phyloP scores from a whole-genome alignment of 306 rosid genomes.

The Vachellia collinsii region DNA sequence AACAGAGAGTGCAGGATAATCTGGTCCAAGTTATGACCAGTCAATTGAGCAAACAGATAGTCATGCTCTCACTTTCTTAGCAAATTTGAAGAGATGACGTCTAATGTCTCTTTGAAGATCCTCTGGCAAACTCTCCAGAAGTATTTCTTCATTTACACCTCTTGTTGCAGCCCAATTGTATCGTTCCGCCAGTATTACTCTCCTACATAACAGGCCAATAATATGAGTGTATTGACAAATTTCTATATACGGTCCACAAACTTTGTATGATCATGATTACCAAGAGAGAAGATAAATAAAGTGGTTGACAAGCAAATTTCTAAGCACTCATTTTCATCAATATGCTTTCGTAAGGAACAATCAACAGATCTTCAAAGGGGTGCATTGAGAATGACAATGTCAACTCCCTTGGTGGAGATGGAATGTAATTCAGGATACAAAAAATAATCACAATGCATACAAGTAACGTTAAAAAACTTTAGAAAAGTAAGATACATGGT shows the following conservation, averaged over 20 bases:
- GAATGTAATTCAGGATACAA: constrained; percentile 5
- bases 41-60: constrained; percentile 5
- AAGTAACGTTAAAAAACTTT: background rate
- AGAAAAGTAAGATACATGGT: background rate
- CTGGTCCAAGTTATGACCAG: constrained; percentile 20
- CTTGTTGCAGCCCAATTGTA: constrained; percentile 90
- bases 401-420: background rate
- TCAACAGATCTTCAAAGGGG: background rate
- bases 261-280: background rate
- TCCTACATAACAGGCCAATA: constrained; percentile 54
- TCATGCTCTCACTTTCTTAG: constrained; percentile 55
- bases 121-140: constrained; percentile 79
- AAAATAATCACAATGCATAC: background rate
- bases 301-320: background rate
- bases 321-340: background rate
- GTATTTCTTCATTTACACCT: constrained; percentile 87
- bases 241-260: background rate
- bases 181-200: constrained; percentile 75
- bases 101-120: constrained; percentile 82
- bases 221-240: background rate
- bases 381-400: background rate
- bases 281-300: background rate
- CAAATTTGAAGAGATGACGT: constrained; percentile 72
- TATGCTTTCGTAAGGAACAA: background rate
- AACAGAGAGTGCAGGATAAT: background rate